These are phyloP conservation scores for Chenopodium album DNA, from an alignment of 148 eudicot species.

Conservation along the genomic window DNA sequence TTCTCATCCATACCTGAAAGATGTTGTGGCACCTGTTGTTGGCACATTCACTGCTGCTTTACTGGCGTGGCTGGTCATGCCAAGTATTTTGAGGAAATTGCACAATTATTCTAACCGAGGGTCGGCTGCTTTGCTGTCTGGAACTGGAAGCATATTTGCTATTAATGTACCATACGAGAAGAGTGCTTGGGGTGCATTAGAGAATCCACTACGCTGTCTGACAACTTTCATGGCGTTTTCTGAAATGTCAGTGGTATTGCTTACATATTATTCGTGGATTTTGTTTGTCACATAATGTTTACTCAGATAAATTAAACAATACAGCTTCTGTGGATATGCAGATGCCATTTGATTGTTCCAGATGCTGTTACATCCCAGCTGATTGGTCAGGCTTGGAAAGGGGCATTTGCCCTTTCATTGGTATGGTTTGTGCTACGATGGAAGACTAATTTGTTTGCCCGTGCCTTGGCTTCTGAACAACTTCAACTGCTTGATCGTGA, in stretches of 20 bases:
- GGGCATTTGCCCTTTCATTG: constrained; percentile 68
- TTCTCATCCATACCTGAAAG: constrained; percentile 74
- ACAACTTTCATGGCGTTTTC: constrained; percentile 78
- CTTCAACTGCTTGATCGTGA: constrained; percentile 48
- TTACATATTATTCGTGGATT: background rate
- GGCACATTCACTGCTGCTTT: constrained; percentile 64
- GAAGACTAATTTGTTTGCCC: constrained; percentile 73
- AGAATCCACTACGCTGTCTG: constrained; percentile 71
- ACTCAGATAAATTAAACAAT: background rate
- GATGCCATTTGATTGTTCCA: constrained; percentile 81
- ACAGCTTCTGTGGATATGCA: constrained; percentile 30
- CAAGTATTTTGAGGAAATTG: constrained; percentile 66
- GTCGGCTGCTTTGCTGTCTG: constrained; percentile 55
- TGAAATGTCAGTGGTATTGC: constrained; percentile 47
- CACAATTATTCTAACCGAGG: constrained; percentile 71
- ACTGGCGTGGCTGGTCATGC: constrained; percentile 82
- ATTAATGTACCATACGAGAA: constrained; percentile 84
- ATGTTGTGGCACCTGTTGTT: constrained; percentile 76
- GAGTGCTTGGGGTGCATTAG: constrained; percentile 91
- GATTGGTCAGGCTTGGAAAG: constrained; percentile 69
- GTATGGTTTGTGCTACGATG: constrained; percentile 92
- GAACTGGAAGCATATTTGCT: constrained; percentile 51
- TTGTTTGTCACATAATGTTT: background rate
- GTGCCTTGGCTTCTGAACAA: constrained; percentile 51
- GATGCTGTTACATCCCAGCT: constrained; percentile 58